Evolutionary conservation across 2,329 filamentous ascomycete genomes (phyloP).

Genomic region (Atkinsonella hypoxylon): DNA sequence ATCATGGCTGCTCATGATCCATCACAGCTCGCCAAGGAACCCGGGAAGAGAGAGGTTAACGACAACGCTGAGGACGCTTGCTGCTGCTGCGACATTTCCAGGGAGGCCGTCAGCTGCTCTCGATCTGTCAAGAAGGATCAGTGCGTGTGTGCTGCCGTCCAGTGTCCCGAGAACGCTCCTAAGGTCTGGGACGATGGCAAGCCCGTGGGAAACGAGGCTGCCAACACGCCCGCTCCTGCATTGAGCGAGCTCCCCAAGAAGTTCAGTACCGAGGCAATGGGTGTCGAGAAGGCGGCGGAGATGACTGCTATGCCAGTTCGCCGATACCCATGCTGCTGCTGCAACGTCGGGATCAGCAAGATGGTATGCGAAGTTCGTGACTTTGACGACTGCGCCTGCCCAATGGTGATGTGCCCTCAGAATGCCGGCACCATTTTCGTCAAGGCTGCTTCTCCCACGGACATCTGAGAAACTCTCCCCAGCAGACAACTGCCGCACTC

Average conservation of each 20-base stretch:
- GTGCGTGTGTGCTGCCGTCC: conserved; percentile 12
- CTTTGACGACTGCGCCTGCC: conserved; percentile 12
- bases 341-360: conserved; percentile 8
- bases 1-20: not conserved
- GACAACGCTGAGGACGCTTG: conserved; percentile 5
- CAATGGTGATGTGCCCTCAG: conserved; percentile 8
- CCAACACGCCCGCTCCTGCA: not conserved
- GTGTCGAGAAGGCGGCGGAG: not conserved
- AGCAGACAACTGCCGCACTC: not conserved
- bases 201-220: not conserved
- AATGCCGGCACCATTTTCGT: conserved; percentile 2
- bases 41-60: not conserved
- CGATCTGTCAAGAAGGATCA: conserved; percentile 4
- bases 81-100: conserved; percentile 14
- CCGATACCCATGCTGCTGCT: conserved; percentile 13
- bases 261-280: not conserved
- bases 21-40: not conserved
- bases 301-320: not conserved
- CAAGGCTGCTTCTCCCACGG: not conserved
- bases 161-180: conserved; percentile 13
- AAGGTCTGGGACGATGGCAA: conserved; percentile 1
- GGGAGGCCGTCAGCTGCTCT: conserved; percentile 7
- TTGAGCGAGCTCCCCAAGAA: not conserved
- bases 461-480: not conserved
- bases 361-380: conserved; percentile 11